Base-by-base conservation (phyloP, 352 stramenopile species). In the Pythium angustatum region DNA sequence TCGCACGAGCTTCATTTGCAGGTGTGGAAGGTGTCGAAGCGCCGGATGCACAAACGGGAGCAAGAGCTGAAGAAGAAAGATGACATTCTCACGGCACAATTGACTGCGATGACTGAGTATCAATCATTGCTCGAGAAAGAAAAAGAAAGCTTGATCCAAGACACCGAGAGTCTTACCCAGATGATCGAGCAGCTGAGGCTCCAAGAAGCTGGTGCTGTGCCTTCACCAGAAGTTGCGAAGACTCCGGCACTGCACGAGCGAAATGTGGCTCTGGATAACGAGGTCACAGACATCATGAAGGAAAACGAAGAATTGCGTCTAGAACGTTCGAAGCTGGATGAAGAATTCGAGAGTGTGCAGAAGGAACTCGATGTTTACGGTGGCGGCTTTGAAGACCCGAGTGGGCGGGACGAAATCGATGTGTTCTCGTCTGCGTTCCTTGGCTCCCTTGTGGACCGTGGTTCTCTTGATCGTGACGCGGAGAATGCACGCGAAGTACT, bases 1-100 rank as follows among this genome's bases (percentile, higher is more conserved):
- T 78, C 84, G 3, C 79, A 77, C 34, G 84, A 96, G 58, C 66
- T 96, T 28, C 82, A 94, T 51, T 77, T 84, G 36, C 77, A 96
- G 68, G 83, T 94, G 22, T 93, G 83, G 83, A 68, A 76, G 21
- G 58, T 87, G 6, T 87, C 79, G 9, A 83, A 75, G 11, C 72
- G 73, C 6, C 70, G 75, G 8, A 88, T 93, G 68, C 40, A 64
- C 22, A 63, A 77, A 27, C 79, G 79, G 53, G 66, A 77, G 24
- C 55, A 78, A 5, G 79, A 90, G 43, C 67, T 88, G 51, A 41
- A 76, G 41, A 83, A 76, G 61, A 93, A 91, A 33, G 81, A 67
- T 40, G 73, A 81, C 12, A 72, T 90, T 22, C 63, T 93, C 40
- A 54, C 75, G 5, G 38, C 64, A 1, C 76, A 90, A 62, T 49